Conservation (phyloP, 805 yeast species). For the Wickerhamomyces sydowiorum region DNA sequence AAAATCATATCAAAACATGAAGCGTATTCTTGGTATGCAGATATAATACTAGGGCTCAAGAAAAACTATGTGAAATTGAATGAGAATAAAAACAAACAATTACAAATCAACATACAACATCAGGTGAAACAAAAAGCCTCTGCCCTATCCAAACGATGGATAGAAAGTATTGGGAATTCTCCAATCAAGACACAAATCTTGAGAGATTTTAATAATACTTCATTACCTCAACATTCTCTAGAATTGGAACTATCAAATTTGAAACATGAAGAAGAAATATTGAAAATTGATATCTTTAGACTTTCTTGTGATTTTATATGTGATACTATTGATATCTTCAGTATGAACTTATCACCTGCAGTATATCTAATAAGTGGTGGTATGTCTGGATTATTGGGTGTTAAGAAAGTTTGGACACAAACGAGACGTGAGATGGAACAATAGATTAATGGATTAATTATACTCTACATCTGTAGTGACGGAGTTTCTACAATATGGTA, state of each 20-base stretch:
- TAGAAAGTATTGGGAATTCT: conserved; percentile 19
- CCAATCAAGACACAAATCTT: conserved; percentile 25
- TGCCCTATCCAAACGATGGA: conserved; percentile 33
- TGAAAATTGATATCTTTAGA: conserved; percentile 36
- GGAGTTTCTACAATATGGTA: no score
- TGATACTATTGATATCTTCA: conserved; percentile 41
- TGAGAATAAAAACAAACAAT: conserved; percentile 40
- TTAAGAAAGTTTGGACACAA: conserved; percentile 21
- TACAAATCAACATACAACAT: conserved; percentile 49
- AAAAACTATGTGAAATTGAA: conserved; percentile 40
- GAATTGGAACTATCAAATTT: conserved; percentile 26
- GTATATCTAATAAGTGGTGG: conserved; percentile 18
- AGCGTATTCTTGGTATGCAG: conserved; percentile 63
- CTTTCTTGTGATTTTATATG: conserved; percentile 41
- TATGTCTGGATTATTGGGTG: conserved; percentile 18
- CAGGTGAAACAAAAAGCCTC: conserved; percentile 56
- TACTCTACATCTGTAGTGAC: no score
- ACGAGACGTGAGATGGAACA: conserved; percentile 12
- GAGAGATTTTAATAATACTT: conserved; percentile 22
- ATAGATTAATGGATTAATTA: not conserved
- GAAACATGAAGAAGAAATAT: conserved; percentile 29
- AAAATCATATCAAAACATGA: conserved; percentile 49
- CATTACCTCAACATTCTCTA: conserved; percentile 10
- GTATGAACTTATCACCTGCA: conserved; percentile 23
- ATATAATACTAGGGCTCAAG: conserved; percentile 51